Base-by-base conservation (phyloP, 768 basidiomycete genomes). In the Lactarius evosmus region DNA sequence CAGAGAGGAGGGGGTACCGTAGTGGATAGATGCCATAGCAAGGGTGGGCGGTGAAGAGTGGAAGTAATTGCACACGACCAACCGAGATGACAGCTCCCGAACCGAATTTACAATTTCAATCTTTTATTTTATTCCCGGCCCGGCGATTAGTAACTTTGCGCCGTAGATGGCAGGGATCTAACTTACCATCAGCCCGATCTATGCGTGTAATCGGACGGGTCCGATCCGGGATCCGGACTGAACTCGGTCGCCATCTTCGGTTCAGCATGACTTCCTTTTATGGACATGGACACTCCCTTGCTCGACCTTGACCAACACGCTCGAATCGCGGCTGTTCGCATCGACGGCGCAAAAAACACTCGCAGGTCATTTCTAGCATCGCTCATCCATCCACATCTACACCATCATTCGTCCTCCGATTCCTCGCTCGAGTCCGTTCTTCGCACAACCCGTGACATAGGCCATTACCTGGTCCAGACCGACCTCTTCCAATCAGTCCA, bases 311-410 rank as follows among this genome's bases (percentile, higher is more conserved):
- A 85, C 17, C 80, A 86, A 0, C 86, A 86, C 0, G 74, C 91
- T 55, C 79, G 81, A 41, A 80, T 99, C 55, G 83, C 87, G 16
- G 80, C 90, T 1, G 87, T 99, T 19, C 89, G 89, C 64, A 82
- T 98, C 16, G 84, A 90, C 68, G 94, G 94, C 60, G 87, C 92
- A 1, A 73, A 75, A 3, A 75, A 80, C 32, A 97, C 95, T 0
- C 83, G 95, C 17, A 76, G 83, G 33, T 84, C 89, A 0, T 98
- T 98, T 78, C 83, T 99, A 36, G 81, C 78, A n/a, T 88, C 82
- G 58, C 78, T 98, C 67, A 81, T 97, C 58, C 78, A 83, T 8
- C 94, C 95, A 0, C 80, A 82, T 73, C 74, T 91, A 11, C 44
- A 11, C 57, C 69, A 62, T 30, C 65, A 71, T 7, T 30, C 56